Conservation (phyloP, 2,329 filamentous ascomycete genomes). For the Penicillium polonicum region DNA sequence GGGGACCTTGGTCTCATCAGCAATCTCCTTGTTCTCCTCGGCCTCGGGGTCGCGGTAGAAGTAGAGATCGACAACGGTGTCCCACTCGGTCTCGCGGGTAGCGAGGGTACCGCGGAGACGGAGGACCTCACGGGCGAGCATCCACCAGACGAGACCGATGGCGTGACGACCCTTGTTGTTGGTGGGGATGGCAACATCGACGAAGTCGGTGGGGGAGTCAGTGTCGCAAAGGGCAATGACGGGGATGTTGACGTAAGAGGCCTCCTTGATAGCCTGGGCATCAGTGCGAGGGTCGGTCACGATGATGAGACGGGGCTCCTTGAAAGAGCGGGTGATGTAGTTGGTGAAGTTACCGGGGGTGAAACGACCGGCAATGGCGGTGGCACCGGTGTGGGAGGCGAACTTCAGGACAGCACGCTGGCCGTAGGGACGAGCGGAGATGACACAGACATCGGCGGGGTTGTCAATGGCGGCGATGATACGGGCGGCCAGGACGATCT, state of each 20-base stretch:
- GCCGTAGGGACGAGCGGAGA: constrained; percentile 98
- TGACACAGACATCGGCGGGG: constrained; percentile 98
- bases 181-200: constrained; percentile 99
- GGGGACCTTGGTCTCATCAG: constrained; percentile 78
- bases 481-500: constrained; percentile 97
- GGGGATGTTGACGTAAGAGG: constrained; percentile 99
- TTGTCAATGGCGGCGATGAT: constrained; percentile 99
- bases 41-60: constrained; percentile 99
- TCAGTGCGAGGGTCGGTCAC: constrained; percentile 99
- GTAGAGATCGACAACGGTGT: constrained; percentile 99
- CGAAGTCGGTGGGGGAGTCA: constrained; percentile 98
- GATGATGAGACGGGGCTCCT: constrained; percentile 99
- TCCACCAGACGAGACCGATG: constrained; percentile 98
- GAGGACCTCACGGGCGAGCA: constrained; percentile 99
- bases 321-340: constrained; percentile 99
- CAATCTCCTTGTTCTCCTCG: constrained; percentile 94
- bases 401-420: constrained; percentile 99
- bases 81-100: constrained; percentile 95
- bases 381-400: constrained; percentile 95
- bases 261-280: constrained; percentile 99
- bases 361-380: constrained; percentile 98
- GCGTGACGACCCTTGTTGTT: constrained; percentile 99
- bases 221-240: constrained; percentile 99
- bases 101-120: constrained; percentile 96
- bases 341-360: constrained; percentile 99